phyloP scores from a whole-genome alignment of 305 asterid species.

The Nicotiana rustica region DNA sequence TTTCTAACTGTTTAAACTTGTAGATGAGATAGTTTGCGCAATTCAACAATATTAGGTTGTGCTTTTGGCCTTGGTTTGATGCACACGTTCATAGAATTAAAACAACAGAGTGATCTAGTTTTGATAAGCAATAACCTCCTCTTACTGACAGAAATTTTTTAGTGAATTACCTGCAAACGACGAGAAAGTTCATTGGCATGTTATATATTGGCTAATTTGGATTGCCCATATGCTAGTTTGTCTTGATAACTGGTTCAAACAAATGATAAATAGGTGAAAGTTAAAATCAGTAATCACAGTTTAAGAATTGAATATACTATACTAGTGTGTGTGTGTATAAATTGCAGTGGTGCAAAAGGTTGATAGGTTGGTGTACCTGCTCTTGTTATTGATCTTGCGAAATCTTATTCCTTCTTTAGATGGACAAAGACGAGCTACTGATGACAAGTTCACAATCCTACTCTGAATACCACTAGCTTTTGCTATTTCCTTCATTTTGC shows the following conservation, averaged over 20 bases:
- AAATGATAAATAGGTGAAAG: background rate
- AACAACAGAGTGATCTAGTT: background rate
- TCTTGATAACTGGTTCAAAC: slow-evolving; percentile 66
- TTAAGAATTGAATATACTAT: background rate
- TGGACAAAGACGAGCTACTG: slow-evolving; percentile 54
- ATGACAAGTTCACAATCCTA: slow-evolving; percentile 57
- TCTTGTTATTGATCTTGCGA: slow-evolving; percentile 45
- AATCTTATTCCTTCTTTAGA: slow-evolving; percentile 49
- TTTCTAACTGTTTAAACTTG: background rate
- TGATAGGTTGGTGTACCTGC: slow-evolving; percentile 36
- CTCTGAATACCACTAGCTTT: slow-evolving; percentile 52
- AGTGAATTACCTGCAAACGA: slow-evolving; percentile 61
- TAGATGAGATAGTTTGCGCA: background rate
- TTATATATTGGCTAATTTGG: slow-evolving; percentile 81
- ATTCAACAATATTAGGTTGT: background rate
- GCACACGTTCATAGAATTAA: background rate
- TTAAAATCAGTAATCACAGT: background rate
- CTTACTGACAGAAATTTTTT: background rate
- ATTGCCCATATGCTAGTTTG: slow-evolving; percentile 89
- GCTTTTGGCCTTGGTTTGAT: no score
- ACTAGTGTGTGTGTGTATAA: background rate
- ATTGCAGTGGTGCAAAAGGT: background rate
- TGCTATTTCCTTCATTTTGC: slow-evolving; percentile 56
- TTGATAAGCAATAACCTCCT: background rate
- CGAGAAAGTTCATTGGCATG: slow-evolving; percentile 90